Evolutionary conservation across 371 early-diverging fungal genomes (phyloP), one percentile per base, ranked within the genome.

Genomic region (Zancudomyces culisetae): DNA sequence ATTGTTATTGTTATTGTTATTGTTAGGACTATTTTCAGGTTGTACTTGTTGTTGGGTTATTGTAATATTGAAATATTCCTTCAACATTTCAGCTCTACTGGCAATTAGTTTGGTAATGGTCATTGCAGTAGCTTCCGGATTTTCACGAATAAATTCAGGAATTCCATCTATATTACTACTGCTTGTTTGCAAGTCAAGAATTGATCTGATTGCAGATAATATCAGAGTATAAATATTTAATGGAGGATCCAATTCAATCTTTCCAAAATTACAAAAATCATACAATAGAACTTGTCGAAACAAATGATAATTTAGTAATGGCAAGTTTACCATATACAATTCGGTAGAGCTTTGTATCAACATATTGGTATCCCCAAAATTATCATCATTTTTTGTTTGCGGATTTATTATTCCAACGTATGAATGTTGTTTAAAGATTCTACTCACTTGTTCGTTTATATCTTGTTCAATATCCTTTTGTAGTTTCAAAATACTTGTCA

Each of bases 361-460:
- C 1, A 84, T 88, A 12, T 71, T 66, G 0, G 60, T 57, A n/a
- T n/a, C n/a, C n/a, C n/a, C n/a, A n/a, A n/a, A n/a, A n/a, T n/a
- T n/a, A n/a, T n/a, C n/a, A n/a, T n/a, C n/a, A n/a, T n/a, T n/a
- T n/a, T n/a, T n/a, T n/a, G n/a, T n/a, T n/a, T n/a, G n/a, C 56
- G 83, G 78, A 57, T 90, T 85, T 18, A 88, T 78, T 57, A 76
- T 74, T n/a, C 93, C 93, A n/a, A 94, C 90, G 68, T 87, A 85
- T 0, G 78, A 77, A 61, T 89, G 88, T 45, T 81, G 72, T 18
- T 70, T 59, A 50, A 94, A 73, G 2, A 92, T 61, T 1, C 71
- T 69, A 0, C 85, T 82, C 45, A 88, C 54, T 2, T 75, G 86
- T 70, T 62, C 24, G 24, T 58, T 45, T 18, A 50, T 42, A 48